Conservation (phyloP, 441 rosid genomes). For the Raphanus hybrid region DNA sequence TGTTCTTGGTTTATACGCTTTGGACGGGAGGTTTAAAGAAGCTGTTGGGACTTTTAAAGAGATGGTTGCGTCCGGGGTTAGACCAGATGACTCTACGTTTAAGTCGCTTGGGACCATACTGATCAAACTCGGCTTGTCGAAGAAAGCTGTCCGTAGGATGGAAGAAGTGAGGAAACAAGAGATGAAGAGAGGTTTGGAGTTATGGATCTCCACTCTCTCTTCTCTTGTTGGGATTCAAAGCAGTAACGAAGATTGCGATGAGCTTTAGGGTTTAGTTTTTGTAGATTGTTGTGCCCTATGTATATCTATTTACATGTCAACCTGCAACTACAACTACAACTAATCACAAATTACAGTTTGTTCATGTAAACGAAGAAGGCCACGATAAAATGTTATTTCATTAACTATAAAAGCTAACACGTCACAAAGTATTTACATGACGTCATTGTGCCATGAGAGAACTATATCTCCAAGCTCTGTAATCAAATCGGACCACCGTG, state of each 20-base stretch:
- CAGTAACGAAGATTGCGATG: slow-evolving; percentile 12
- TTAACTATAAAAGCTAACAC: slow-evolving; percentile 9
- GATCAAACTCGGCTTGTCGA: slow-evolving; percentile 71
- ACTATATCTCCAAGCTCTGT: slow-evolving; percentile 68
- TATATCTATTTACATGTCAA: neutral
- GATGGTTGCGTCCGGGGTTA: slow-evolving; percentile 58
- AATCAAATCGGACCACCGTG: slow-evolving; percentile 68
- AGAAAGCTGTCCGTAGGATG: slow-evolving; percentile 55
- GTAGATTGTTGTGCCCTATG: slow-evolving; percentile 23
- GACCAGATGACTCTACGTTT: slow-evolving; percentile 65
- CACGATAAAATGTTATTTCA: neutral
- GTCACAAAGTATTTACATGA: slow-evolving; percentile 44
- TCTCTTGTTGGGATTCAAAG: slow-evolving; percentile 52
- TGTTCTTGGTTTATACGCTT: slow-evolving; percentile 62
- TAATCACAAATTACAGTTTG: neutral
- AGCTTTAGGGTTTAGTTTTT: slow-evolving; percentile 19
- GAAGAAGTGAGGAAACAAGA: slow-evolving; percentile 58
- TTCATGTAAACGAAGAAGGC: neutral
- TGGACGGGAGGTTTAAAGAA: slow-evolving; percentile 73
- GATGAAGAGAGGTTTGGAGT: slow-evolving; percentile 49
- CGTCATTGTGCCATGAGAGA: slow-evolving; percentile 66
- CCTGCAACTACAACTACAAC: neutral
- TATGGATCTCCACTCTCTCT: slow-evolving; percentile 63
- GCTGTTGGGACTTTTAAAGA: slow-evolving; percentile 65
- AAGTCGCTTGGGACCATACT: slow-evolving; percentile 68